Percentiles rank a stretch among this genome's conserved stretches.
Conservation (phyloP, 345 rosid genomes). For the Raphanus sativus region DNA sequence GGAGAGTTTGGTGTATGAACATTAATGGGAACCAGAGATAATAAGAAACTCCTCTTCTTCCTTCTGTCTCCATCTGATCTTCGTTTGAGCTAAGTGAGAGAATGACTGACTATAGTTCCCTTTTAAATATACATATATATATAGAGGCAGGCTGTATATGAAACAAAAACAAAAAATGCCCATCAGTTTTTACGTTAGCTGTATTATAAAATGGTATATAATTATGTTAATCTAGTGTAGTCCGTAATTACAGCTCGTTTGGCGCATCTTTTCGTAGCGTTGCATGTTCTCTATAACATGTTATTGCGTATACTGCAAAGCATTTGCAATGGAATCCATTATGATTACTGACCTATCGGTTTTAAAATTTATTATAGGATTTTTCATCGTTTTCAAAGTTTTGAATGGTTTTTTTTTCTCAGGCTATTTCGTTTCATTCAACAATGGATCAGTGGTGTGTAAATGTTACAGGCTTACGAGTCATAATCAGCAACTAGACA, state of each 20-base stretch:
- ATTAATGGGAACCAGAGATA: constrained; percentile 32
- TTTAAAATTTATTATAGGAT: background rate
- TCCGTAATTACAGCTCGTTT: background rate
- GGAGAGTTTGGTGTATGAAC: constrained; percentile 12
- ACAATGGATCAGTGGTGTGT: too few relatives aligned
- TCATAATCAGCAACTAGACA: too few relatives aligned
- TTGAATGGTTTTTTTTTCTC: background rate
- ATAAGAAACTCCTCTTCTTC: constrained; percentile 9
- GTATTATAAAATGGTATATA: background rate
- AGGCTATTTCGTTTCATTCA: background rate
- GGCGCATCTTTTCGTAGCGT: background rate
- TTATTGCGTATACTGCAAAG: background rate
- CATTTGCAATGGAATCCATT: background rate
- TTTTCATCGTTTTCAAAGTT: background rate
- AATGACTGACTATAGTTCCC: background rate
- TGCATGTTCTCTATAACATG: background rate
- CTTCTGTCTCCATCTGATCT: constrained; percentile 24
- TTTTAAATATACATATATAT: background rate
- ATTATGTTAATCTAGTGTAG: background rate
- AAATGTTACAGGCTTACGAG: too few relatives aligned
- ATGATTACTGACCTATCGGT: background rate
- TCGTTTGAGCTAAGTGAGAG: constrained; percentile 19
- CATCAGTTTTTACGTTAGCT: background rate
- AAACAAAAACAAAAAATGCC: background rate
- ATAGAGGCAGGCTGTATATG: background rate